Percentiles rank a stretch among this genome's conserved stretches.
Evolutionary conservation across 2,329 filamentous ascomycete species (phyloP).

Genomic region (Cordyceps militaris): DNA sequence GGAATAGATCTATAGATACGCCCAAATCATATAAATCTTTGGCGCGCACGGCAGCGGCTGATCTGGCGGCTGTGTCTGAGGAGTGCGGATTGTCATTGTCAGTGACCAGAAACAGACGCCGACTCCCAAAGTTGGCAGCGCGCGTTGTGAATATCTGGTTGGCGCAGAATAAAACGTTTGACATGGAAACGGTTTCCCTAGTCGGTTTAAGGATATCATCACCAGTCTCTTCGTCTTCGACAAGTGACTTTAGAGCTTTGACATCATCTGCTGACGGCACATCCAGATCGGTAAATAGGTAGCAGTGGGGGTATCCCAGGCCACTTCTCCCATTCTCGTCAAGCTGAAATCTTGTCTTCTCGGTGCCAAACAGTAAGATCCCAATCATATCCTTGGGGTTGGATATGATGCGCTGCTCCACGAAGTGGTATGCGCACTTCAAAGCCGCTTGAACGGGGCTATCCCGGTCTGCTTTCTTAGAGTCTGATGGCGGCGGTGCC

Average conservation of each 20-base stretch:
- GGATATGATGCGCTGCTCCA: constrained; percentile 98
- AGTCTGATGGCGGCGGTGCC: constrained; percentile 53
- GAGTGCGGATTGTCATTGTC: constrained; percentile 84
- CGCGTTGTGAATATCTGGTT: constrained; percentile 96
- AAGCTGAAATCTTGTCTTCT: constrained; percentile 72
- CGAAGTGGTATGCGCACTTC: constrained; percentile 89
- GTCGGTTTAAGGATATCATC: constrained; percentile 64
- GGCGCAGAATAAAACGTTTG: constrained; percentile 85
- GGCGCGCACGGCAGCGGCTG: constrained; percentile 75
- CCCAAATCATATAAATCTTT: constrained; percentile 94
- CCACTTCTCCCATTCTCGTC: constrained; percentile 54
- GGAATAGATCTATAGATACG: constrained; percentile 87
- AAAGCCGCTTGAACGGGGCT: constrained; percentile 76
- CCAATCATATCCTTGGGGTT: constrained; percentile 97
- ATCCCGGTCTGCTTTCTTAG: constrained; percentile 72
- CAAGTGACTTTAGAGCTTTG: constrained; percentile 65
- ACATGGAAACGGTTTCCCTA: constrained; percentile 66
- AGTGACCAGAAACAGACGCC: constrained; percentile 90
- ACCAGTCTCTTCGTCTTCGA: constrained; percentile 69
- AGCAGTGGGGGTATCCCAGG: constrained; percentile 80
- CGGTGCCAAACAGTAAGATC: constrained; percentile 82
- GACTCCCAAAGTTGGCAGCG: constrained; percentile 87
- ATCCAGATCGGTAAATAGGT: constrained; percentile 81
- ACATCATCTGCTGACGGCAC: constrained; percentile 83
- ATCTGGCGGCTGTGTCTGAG: constrained; percentile 63